phyloP scores from a whole-genome alignment of 495 filamentous ascomycete species.

The Neurospora tetrasperma region DNA sequence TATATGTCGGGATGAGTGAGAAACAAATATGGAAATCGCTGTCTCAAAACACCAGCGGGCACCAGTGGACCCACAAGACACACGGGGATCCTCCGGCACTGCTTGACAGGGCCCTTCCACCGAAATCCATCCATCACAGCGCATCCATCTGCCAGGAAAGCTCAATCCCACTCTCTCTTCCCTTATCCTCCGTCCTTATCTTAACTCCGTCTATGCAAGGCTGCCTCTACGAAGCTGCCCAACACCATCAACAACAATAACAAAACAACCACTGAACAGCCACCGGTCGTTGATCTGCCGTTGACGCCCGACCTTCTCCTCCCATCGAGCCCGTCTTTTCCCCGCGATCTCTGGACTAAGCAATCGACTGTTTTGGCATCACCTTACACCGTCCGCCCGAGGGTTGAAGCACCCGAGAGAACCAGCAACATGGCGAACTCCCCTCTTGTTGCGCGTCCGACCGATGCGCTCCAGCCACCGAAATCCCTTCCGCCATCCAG shows the following conservation, averaged over 20 bases:
- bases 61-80: neutral
- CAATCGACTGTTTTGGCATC: neutral
- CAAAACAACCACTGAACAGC: neutral
- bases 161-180: neutral
- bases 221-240: neutral
- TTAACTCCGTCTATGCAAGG: neutral
- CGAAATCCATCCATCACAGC: neutral
- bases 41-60: neutral
- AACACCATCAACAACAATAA: neutral
- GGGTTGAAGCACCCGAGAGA: neutral
- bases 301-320: neutral
- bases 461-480: slow-evolving; percentile 9
- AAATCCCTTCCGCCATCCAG: slow-evolving; percentile 14
- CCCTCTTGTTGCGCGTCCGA: slow-evolving; percentile 15
- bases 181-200: neutral
- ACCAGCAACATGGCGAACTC: slow-evolving; percentile 29
- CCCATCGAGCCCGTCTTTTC: neutral
- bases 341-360: neutral
- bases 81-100: neutral
- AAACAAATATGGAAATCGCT: neutral
- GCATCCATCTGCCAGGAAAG: neutral
- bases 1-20: neutral
- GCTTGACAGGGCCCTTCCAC: neutral
- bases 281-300: neutral
- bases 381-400: neutral